Evolutionary conservation across 129 eudicot species (phyloP).

Genomic region (Calendula officinalis): DNA sequence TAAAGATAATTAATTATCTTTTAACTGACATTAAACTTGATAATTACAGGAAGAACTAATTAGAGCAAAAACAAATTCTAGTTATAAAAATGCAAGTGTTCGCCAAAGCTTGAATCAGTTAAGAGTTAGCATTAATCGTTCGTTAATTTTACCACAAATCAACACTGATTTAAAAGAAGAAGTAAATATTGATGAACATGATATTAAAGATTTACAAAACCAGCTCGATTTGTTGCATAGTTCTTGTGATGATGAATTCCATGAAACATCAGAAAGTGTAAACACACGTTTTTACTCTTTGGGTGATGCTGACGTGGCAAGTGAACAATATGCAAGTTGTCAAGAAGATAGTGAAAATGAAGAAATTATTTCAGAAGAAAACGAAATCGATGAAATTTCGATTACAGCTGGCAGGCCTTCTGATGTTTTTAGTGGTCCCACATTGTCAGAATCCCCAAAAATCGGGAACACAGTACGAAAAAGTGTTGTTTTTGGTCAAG

Average conservation of each 20-base stretch:
- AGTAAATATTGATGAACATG: slow-evolving; percentile 58
- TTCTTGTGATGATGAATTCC: slow-evolving; percentile 48
- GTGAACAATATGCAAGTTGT: slow-evolving; percentile 72
- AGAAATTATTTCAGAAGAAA: slow-evolving; percentile 49
- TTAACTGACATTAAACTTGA: not conserved
- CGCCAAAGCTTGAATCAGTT: slow-evolving; percentile 91
- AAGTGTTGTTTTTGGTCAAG: slow-evolving; percentile 34
- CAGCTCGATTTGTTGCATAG: slow-evolving; percentile 64
- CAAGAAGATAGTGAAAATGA: slow-evolving; percentile 70
- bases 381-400: slow-evolving; percentile 21
- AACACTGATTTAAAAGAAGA: slow-evolving; percentile 61
- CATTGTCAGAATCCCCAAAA: slow-evolving; percentile 82
- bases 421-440: slow-evolving; percentile 61
- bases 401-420: slow-evolving; percentile 48
- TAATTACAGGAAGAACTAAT: slow-evolving; percentile 86
- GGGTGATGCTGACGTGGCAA: slow-evolving; percentile 62
- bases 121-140: slow-evolving; percentile 86
- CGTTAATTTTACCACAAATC: slow-evolving; percentile 61
- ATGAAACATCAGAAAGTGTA: slow-evolving; percentile 41
- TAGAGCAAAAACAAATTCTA: slow-evolving; percentile 52
- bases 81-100: slow-evolving; percentile 44
- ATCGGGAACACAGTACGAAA: slow-evolving; percentile 45
- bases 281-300: slow-evolving; percentile 52
- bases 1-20: not conserved
- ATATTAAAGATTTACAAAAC: slow-evolving; percentile 54